phyloP scores from a whole-genome alignment of 73 alveolate species.

The Paramecium octaurelia region DNA sequence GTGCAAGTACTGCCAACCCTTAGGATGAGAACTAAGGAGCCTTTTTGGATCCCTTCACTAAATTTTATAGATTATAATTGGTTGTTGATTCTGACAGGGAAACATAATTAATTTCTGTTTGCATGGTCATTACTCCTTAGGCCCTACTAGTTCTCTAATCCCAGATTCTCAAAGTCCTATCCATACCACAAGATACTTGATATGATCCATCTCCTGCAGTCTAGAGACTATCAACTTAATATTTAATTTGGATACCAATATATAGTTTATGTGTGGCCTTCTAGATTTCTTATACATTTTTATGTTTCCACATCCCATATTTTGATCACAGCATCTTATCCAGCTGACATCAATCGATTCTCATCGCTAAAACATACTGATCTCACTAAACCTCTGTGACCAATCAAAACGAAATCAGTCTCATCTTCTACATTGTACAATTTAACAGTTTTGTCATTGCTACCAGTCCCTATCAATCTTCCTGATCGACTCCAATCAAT shows the following conservation, averaged over 20 bases:
- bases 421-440: conserved; percentile 75
- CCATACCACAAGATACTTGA: conserved; percentile 92
- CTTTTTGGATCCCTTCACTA: conserved; percentile 20
- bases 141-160: conserved; percentile 81
- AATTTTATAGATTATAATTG: not conserved
- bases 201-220: conserved; percentile 89
- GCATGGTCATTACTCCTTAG: conserved; percentile 59
- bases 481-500: conserved; percentile 92
- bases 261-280: conserved; percentile 88
- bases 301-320: conserved; percentile 97
- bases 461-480: conserved; percentile 93
- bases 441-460: conserved; percentile 86
- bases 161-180: conserved; percentile 91
- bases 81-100: conserved; percentile 51
- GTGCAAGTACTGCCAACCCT: conserved; percentile 66
- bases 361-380: conserved; percentile 96
- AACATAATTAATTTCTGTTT: conserved; percentile 76
- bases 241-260: conserved; percentile 68
- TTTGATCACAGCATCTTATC: conserved; percentile 88
- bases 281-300: conserved; percentile 71
- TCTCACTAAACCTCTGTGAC: conserved; percentile 96
- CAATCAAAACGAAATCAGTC: conserved; percentile 80
- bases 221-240: not conserved
- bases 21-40: not conserved
- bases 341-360: conserved; percentile 73